phyloP scores from a whole-genome alignment of 1,284 basidiomycete species.

The Apiotrichum brassicae region DNA sequence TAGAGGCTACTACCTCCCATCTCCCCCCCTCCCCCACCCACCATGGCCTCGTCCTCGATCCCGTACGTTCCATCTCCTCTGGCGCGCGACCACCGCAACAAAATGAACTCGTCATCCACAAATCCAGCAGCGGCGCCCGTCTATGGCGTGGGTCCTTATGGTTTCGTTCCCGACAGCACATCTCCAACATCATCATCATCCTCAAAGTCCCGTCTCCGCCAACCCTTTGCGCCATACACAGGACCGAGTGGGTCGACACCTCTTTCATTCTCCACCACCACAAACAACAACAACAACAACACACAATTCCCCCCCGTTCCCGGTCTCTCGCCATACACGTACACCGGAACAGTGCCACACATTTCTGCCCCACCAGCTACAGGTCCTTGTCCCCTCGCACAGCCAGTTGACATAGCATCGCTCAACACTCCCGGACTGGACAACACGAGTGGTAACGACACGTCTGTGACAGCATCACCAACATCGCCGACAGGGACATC shows the following conservation, averaged over 20 bases:
- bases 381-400: conserved; percentile 1
- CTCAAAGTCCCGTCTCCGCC: background rate
- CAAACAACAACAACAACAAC: background rate
- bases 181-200: background rate
- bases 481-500: background rate
- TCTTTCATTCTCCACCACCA: background rate
- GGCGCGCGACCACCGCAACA: background rate
- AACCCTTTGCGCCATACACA: background rate
- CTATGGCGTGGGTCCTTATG: background rate
- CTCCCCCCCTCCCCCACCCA: background rate
- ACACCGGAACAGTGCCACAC: background rate
- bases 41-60: conserved; percentile 1
- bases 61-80: background rate
- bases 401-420: background rate
- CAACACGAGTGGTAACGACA: background rate
- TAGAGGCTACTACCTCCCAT: too few species aligned
- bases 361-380: background rate
- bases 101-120: background rate
- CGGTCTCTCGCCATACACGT: background rate
- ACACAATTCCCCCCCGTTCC: background rate
- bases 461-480: conserved; percentile 1
- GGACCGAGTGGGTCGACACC: background rate
- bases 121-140: too few species aligned
- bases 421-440: conserved; percentile 2
- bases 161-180: background rate